These are phyloP conservation scores for Cnidoscolus chayamansa DNA, from an alignment of 441 rosid species.

Conservation along the genomic window DNA sequence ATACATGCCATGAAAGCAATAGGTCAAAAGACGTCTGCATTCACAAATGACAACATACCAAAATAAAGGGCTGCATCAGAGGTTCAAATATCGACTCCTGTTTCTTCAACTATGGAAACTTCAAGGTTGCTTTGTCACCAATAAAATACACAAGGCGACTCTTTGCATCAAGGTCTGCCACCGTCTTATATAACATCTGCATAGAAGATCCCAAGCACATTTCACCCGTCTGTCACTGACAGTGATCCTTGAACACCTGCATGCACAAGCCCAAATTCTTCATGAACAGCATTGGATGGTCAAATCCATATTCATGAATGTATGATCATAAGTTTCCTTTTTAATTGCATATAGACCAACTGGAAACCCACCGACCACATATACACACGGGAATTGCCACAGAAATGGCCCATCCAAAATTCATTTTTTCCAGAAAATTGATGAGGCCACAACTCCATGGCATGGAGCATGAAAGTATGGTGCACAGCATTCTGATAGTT, in stretches of 20 bases:
- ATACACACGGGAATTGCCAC: background rate
- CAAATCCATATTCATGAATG: background rate
- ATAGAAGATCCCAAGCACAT: background rate
- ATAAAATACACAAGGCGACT: background rate
- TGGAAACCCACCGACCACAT: background rate
- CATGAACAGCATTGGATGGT: background rate
- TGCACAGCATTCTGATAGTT: background rate
- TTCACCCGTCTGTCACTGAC: background rate
- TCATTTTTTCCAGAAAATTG: background rate
- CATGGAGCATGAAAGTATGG: background rate
- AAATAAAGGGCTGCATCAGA: background rate
- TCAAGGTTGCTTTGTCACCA: background rate
- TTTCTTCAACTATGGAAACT: background rate
- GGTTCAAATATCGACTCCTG: background rate
- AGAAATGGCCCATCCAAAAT: background rate
- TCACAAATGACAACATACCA: background rate
- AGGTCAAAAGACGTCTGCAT: background rate
- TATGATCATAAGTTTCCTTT: background rate
- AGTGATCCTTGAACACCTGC: constrained; percentile 3
- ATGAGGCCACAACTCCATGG: background rate
- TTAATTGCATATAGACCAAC: background rate
- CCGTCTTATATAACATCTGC: background rate
- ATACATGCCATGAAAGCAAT: background rate
- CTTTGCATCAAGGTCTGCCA: background rate
- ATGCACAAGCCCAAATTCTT: background rate